Evolutionary conservation across 495 filamentous ascomycete genomes (phyloP), one percentile per base, ranked within the genome.

Genomic region (Pseudotulostoma volvatum): DNA sequence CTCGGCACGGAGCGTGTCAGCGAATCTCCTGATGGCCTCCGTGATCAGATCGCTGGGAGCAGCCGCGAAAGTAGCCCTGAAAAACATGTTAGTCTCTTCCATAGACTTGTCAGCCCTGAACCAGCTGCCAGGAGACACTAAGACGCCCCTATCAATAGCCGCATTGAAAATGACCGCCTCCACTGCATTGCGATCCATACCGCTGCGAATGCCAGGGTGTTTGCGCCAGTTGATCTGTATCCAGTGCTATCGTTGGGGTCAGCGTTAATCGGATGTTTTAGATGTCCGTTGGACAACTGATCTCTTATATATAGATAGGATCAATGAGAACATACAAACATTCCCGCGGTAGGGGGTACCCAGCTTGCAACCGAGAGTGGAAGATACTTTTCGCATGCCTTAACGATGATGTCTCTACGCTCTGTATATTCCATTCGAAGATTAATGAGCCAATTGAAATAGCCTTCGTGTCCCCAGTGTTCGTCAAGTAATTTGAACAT

Each of bases 391-490:
- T 93, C 85, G 46, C 85, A 94, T 0, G 90, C 84, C 19, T 68
- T 67, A n/a, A 93, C 63, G 36, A 97, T 66, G 9, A 72, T 66
- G 47, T 95, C 70, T 25, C 90, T 60, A 31, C 88, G 71, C 42
- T 61, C 55, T 13, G 87, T 90, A 50, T 97, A 97, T 53, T 84
- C 71, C 52, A 77, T 53, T n/a, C 85, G 70, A 36, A 97, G 55
- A 48, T 82, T 62, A 46, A 93, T 82, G 52, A 97, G 59, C 90
- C 90, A 97, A 47, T 81, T 69, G 8, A 97, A 49, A 52, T 82
- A 97, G 0, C 92, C 90, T n/a, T 66, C 63, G 52, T 97, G 90
- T 16, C 87, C 90, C 90, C 90, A 97, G 36, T 74, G 70, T 55
- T 94, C 86, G 39, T 97, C 90, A 5, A 97, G 64, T 41, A 97